A percentile compares a stretch with the other conserved stretches of the same genome.
phyloP scores from a whole-genome alignment of 345 rosid genomes.

The Alliaria petiolata region DNA sequence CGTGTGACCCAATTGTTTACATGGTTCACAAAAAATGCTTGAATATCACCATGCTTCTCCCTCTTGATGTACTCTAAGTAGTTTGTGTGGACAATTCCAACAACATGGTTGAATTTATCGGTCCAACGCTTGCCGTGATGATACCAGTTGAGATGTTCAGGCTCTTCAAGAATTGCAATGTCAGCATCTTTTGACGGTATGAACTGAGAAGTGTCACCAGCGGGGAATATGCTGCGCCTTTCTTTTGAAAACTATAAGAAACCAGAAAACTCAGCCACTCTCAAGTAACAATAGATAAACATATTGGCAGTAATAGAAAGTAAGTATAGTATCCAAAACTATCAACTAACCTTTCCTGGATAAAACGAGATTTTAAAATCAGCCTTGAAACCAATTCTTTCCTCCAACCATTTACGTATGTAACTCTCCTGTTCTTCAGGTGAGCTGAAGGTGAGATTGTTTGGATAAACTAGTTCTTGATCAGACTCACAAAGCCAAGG shows the following conservation, averaged over 20 bases:
- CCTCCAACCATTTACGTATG: constrained; percentile 94
- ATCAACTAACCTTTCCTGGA: constrained; percentile 85
- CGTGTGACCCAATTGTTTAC: constrained; percentile 87
- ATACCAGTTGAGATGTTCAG: constrained; percentile 97
- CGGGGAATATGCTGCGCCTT: constrained; percentile 92
- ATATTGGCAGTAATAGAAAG: neutral
- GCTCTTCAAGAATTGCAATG: constrained; percentile 92
- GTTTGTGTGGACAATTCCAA: constrained; percentile 96
- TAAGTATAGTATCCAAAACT: neutral
- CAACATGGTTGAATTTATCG: constrained; percentile 91
- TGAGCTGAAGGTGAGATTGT: constrained; percentile 74
- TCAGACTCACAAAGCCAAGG: constrained; percentile 98
- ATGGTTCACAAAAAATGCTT: constrained; percentile 93
- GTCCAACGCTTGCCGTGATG: constrained; percentile 98
- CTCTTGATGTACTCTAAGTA: constrained; percentile 98
- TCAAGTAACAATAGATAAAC: neutral
- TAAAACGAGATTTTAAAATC: constrained; percentile 92
- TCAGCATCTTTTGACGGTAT: constrained; percentile 88
- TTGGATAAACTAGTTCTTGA: constrained; percentile 94
- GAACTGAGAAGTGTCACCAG: constrained; percentile 94
- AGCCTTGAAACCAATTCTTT: constrained; percentile 84
- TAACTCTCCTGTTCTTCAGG: constrained; percentile 95
- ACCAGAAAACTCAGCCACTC: constrained; percentile 11
- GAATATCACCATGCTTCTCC: constrained; percentile 90
- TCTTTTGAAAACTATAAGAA: constrained; percentile 72